phyloP scores from a whole-genome alignment of 1,139 yeast genomes.

The Blastobotrys buckinghamii region DNA sequence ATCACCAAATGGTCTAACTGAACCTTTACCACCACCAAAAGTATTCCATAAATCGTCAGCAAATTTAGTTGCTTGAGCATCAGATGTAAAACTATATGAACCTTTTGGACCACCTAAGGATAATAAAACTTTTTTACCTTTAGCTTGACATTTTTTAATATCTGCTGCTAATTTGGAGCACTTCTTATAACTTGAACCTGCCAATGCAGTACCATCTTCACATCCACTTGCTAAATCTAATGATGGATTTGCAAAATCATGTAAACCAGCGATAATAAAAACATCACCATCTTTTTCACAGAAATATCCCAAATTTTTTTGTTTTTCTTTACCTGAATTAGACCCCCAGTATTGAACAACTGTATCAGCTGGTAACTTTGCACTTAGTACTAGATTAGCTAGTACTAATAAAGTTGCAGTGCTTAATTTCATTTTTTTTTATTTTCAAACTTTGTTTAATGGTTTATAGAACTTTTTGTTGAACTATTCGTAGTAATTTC shows the following conservation, averaged over 20 bases:
- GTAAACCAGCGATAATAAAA: slow-evolving; percentile 63
- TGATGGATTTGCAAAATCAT: slow-evolving; percentile 41
- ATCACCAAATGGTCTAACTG: slow-evolving; percentile 65
- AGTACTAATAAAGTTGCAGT: no score
- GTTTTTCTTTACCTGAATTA: slow-evolving; percentile 64
- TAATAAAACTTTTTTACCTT: slow-evolving; percentile 66
- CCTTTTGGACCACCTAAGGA: slow-evolving; percentile 85
- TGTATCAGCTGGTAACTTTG: background rate
- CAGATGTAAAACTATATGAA: slow-evolving; percentile 54
- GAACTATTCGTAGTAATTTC: no score
- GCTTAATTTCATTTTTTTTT: no score
- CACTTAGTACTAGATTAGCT: no score
- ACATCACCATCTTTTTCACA: slow-evolving; percentile 68
- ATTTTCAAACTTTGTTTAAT: no score
- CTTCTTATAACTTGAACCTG: slow-evolving; percentile 60
- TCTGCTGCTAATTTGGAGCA: slow-evolving; percentile 66
- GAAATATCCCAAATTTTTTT: slow-evolving; percentile 56
- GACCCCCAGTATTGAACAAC: slow-evolving; percentile 86
- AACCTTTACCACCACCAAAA: slow-evolving; percentile 73
- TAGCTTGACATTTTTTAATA: slow-evolving; percentile 63
- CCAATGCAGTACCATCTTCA: slow-evolving; percentile 32
- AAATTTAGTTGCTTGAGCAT: slow-evolving; percentile 52
- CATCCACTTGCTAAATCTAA: slow-evolving; percentile 56
- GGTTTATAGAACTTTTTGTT: no score
- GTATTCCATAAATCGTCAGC: slow-evolving; percentile 77